Percentiles rank a stretch among this genome's conserved stretches.
These are phyloP conservation scores for Panaeolus papilionaceus DNA, from an alignment of 768 basidiomycete genomes.

Conservation along the genomic window DNA sequence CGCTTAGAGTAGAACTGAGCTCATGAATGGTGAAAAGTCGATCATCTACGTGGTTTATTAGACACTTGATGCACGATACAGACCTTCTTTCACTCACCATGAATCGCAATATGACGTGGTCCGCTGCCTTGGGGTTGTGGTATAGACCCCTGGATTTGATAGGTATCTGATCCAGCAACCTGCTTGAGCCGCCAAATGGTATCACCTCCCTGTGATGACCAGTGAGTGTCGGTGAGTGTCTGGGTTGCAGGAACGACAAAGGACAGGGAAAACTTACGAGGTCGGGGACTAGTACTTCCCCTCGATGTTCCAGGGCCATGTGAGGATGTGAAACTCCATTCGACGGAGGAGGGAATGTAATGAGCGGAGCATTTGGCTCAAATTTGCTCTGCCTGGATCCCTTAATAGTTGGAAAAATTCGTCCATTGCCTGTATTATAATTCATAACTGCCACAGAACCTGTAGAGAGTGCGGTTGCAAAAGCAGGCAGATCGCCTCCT, in stretches of 20 bases:
- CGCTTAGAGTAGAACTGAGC: constrained; percentile 59
- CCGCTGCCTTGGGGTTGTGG: constrained; percentile 68
- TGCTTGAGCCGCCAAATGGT: constrained; percentile 70
- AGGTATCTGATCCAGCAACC: constrained; percentile 48
- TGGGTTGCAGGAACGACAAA: constrained; percentile 11
- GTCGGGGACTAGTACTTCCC: constrained; percentile 70
- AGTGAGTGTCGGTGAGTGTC: neutral
- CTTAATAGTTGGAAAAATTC: constrained; percentile 55
- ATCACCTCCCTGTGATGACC: constrained; percentile 56
- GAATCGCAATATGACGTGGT: constrained; percentile 51
- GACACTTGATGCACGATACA: constrained; percentile 38
- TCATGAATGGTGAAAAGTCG: constrained; percentile 63
- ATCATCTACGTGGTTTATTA: constrained; percentile 39
- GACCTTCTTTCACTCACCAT: constrained; percentile 30
- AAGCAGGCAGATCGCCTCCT: constrained; percentile 58
- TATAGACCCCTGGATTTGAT: constrained; percentile 64
- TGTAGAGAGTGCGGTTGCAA: constrained; percentile 54
- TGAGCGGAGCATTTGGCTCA: constrained; percentile 44
- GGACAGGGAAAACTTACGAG: constrained; percentile 46
- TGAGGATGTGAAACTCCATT: constrained; percentile 67
- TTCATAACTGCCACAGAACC: constrained; percentile 68
- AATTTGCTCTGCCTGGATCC: constrained; percentile 28
- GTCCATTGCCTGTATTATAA: constrained; percentile 60
- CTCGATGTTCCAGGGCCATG: constrained; percentile 61
- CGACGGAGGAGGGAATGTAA: constrained; percentile 57